Evolutionary conservation across 495 filamentous ascomycete genomes (phyloP).

Genomic region (Neurospora discreta): DNA sequence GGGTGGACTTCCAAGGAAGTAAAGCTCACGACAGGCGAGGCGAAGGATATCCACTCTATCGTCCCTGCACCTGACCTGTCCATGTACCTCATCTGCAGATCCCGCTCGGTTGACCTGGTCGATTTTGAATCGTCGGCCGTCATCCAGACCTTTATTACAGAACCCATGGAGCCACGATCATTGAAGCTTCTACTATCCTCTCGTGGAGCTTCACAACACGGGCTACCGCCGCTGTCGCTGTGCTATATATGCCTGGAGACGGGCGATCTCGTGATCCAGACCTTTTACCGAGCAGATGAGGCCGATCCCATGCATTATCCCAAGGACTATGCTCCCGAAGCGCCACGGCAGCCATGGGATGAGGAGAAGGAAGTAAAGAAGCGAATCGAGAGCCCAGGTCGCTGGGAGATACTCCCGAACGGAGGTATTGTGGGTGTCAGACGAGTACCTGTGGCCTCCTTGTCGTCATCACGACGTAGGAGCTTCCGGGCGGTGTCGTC

Average conservation of each 20-base stretch:
- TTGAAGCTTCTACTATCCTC: slow-evolving; percentile 38
- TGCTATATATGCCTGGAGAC: slow-evolving; percentile 42
- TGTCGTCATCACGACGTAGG: neutral
- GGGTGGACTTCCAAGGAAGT: slow-evolving; percentile 28
- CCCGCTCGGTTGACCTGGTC: slow-evolving; percentile 41
- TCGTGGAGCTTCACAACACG: slow-evolving; percentile 31
- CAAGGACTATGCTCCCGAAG: slow-evolving; percentile 9
- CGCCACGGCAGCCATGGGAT: slow-evolving; percentile 29
- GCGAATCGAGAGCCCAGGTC: slow-evolving; percentile 35
- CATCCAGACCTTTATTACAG: slow-evolving; percentile 45
- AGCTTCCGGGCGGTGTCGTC: neutral
- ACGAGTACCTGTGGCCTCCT: slow-evolving; percentile 7
- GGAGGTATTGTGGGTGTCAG: slow-evolving; percentile 41
- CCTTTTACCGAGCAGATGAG: slow-evolving; percentile 38
- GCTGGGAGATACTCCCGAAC: slow-evolving; percentile 35
- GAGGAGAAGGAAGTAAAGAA: slow-evolving; percentile 25
- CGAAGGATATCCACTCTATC: slow-evolving; percentile 26
- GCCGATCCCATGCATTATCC: slow-evolving; percentile 31
- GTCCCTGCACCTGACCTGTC: slow-evolving; percentile 35
- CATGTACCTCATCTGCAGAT: slow-evolving; percentile 33
- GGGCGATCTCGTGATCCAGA: slow-evolving; percentile 44
- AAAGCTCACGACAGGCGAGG: slow-evolving; percentile 18
- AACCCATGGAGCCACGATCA: slow-evolving; percentile 41
- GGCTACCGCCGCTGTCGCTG: slow-evolving; percentile 41
- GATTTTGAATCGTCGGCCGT: slow-evolving; percentile 37